These are phyloP conservation scores for Athelia sp. DNA, from an alignment of 1,284 basidiomycete species.

Conservation along the genomic window DNA sequence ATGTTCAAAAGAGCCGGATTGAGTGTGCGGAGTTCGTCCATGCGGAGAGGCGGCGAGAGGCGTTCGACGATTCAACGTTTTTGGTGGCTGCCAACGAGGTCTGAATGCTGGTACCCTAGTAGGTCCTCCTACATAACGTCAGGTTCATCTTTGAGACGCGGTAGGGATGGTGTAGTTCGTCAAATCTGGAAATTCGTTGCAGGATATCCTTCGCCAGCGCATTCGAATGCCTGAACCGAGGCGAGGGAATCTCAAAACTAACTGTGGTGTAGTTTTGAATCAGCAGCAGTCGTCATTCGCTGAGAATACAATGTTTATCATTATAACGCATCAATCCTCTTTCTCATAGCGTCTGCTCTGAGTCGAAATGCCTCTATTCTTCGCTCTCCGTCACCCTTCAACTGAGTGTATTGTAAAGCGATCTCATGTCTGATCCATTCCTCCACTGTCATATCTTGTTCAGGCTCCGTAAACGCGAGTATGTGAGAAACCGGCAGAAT, in stretches of 20 bases:
- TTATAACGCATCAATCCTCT: constrained; percentile 36
- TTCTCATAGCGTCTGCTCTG: constrained; percentile 53
- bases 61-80: constrained; percentile 28
- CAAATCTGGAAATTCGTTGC: too few species aligned
- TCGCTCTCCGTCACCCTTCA: constrained; percentile 57
- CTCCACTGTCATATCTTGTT: constrained; percentile 68
- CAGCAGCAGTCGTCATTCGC: too few species aligned
- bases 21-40: constrained; percentile 63
- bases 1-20: constrained; percentile 62
- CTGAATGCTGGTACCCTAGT: too few species aligned
- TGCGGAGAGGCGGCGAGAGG: constrained; percentile 49
- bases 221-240: too few species aligned
- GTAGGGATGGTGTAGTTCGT: too few species aligned
- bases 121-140: too few species aligned
- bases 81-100: too few species aligned
- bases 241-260: too few species aligned
- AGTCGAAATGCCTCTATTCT: constrained; percentile 54
- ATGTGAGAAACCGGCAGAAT: constrained; percentile 9
- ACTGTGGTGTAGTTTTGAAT: too few species aligned
- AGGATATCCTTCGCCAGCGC: too few species aligned
- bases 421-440: constrained; percentile 75
- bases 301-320: too few species aligned
- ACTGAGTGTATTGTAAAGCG: constrained; percentile 52
- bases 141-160: too few species aligned
- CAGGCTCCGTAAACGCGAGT: constrained; percentile 50